Evolutionary conservation across 176 grass and related monocot genomes (phyloP).

Genomic region (Oryza punctata): DNA sequence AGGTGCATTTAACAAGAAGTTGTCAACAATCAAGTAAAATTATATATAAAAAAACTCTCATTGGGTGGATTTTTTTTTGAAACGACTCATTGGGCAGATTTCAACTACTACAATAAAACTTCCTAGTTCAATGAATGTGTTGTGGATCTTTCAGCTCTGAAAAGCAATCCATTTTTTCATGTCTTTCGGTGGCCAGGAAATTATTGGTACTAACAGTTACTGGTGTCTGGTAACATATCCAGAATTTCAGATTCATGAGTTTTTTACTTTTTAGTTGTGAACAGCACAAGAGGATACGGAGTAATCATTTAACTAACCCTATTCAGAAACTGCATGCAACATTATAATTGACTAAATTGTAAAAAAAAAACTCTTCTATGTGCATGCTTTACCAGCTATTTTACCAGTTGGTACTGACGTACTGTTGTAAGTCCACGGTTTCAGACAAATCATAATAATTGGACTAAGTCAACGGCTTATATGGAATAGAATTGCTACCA

Average conservation of each 20-base stretch:
- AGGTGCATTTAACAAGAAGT: slow-evolving; percentile 24
- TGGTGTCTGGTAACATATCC: background rate
- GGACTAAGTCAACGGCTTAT: background rate
- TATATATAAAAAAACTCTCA: background rate
- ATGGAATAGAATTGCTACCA: slow-evolving; percentile 3
- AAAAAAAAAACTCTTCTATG: background rate
- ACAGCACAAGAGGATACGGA: background rate
- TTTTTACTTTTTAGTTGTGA: background rate
- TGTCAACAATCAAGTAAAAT: background rate
- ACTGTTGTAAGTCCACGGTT: background rate
- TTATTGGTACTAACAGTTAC: slow-evolving; percentile 19
- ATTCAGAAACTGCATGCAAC: background rate
- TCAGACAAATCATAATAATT: background rate
- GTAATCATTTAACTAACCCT: background rate
- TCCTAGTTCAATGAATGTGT: background rate
- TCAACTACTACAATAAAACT: slow-evolving; percentile 6
- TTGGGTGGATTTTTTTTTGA: background rate
- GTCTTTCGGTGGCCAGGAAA: background rate
- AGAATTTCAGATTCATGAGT: background rate
- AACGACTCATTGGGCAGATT: background rate
- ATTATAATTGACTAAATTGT: background rate
- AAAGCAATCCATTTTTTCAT: background rate
- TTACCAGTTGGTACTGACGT: background rate
- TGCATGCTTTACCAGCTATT: background rate
- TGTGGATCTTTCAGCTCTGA: slow-evolving; percentile 4